Evolutionary conservation across 768 basidiomycete genomes (phyloP).

Genomic region (Aureoboletus auriporus): DNA sequence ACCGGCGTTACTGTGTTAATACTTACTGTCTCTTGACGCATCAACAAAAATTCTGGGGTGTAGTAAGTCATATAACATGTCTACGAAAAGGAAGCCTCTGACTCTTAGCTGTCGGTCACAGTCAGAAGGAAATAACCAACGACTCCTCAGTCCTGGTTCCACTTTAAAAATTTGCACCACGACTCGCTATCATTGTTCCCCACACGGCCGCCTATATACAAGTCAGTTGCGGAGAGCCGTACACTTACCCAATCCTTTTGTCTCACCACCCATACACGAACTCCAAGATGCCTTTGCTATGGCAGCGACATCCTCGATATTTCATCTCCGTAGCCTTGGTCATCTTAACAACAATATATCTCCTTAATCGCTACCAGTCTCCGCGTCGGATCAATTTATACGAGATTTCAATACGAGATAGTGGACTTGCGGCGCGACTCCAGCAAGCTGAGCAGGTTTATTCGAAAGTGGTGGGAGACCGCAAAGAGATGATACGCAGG

Average conservation of each 20-base stretch:
- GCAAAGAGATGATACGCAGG: constrained; percentile 47
- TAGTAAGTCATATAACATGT: constrained; percentile 12
- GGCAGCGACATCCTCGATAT: constrained; percentile 53
- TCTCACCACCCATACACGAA: not conserved
- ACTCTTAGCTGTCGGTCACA: not conserved
- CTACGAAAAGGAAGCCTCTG: not conserved
- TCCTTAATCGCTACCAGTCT: constrained; percentile 39
- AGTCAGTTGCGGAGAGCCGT: constrained; percentile 4
- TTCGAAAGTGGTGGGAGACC: constrained; percentile 35
- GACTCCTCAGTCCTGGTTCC: not conserved
- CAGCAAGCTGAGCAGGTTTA: constrained; percentile 45
- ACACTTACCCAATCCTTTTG: constrained; percentile 4
- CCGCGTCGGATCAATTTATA: constrained; percentile 20
- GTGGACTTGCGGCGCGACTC: constrained; percentile 37
- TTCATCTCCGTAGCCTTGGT: constrained; percentile 39
- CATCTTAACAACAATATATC: constrained; percentile 42
- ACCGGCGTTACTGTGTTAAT: constrained; percentile 4
- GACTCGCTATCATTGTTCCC: constrained; percentile 11
- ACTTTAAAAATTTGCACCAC: constrained; percentile 9
- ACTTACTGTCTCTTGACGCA: constrained; percentile 1
- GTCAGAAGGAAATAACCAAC: constrained; percentile 3
- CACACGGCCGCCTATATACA: constrained; percentile 5
- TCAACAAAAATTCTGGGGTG: constrained; percentile 1
- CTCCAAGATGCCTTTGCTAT: constrained; percentile 26
- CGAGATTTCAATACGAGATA: constrained; percentile 28